Conservation (phyloP, 441 rosid species). For the Eutrema salsugineum region DNA sequence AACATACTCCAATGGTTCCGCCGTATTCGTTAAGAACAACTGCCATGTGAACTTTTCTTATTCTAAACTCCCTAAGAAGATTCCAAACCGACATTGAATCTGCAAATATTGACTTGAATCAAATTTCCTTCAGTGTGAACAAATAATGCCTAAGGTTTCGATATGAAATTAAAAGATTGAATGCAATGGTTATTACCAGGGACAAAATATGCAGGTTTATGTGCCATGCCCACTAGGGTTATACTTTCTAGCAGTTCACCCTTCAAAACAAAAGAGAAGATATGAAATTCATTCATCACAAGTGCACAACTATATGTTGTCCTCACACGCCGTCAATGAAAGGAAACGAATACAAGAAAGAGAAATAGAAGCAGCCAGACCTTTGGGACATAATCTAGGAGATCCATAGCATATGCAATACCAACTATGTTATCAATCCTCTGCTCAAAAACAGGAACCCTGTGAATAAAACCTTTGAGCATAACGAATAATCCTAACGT, state of each 20-base stretch:
- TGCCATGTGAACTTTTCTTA: constrained; percentile 96
- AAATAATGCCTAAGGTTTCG: neutral
- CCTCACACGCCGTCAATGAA: constrained; percentile 32
- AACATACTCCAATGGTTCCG: constrained; percentile 90
- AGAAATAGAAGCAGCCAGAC: constrained; percentile 34
- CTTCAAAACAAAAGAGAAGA: constrained; percentile 64
- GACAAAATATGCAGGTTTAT: constrained; percentile 88
- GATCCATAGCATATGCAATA: constrained; percentile 90
- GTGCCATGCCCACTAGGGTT: constrained; percentile 81
- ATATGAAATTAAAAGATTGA: neutral
- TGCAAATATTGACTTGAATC: constrained; percentile 21
- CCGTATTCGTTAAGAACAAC: constrained; percentile 93
- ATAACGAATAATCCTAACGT: neutral
- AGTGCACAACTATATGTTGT: constrained; percentile 25
- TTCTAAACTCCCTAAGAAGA: constrained; percentile 91
- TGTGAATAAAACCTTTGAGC: constrained; percentile 30
- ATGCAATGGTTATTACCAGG: constrained; percentile 52
- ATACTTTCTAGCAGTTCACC: constrained; percentile 76
- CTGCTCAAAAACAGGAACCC: constrained; percentile 97
- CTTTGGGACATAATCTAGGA: constrained; percentile 81
- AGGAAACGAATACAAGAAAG: neutral
- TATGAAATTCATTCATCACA: constrained; percentile 27
- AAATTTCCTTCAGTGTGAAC: neutral
- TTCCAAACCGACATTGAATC: constrained; percentile 98
- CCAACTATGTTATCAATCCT: constrained; percentile 90